Evolutionary conservation across 2,329 filamentous ascomycete genomes (phyloP), one percentile per base, ranked within the genome.

Genomic region (Aspergillus novofumigatus): DNA sequence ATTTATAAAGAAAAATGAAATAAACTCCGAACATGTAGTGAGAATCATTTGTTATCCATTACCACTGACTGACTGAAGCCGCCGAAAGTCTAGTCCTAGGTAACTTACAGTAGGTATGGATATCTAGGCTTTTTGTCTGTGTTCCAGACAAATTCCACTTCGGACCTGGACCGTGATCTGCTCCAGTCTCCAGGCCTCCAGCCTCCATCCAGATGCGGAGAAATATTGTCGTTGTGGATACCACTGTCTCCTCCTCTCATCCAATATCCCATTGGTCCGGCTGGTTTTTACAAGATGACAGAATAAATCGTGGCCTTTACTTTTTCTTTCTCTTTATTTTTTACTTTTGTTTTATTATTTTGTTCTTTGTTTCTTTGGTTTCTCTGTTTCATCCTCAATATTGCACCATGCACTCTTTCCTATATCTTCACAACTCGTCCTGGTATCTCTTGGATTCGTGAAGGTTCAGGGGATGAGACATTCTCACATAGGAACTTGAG

Each of bases 111-210:
- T 17, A 38, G 32, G 32, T 17, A 38, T 7, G 14, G 5, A 38
- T 38, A 38, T 38, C 14, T 38, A 57, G 59, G 59, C 62, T 54
- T 63, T 56, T 60, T 53, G 61, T 29, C 57, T 53, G 51, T 57
- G 57, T 62, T 54, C 47, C 49, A 52, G 52, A 41, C 44, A 51
- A 53, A 53, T 51, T 53, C 48, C 50, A 41, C 25, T 11, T 42
- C 17, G 11, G 26, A 25, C 26, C 35, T 38, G 49, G 32, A 47
- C 54, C 55, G 55, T 47, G 56, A 58, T 55, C 54, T 41, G 41
- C 41, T 56, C 42, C 54, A 35, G 32, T 17, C 32, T 35, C 32
- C 32, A 17, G 11, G 28, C 28, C 9, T 29, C 28, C 28, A 29
- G 29, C 29, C 11, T 35, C 32, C 32, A 35, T 17, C 32, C 32